These are phyloP conservation scores for Backusella macrospora DNA, from an alignment of 192 early-diverging fungal genomes.

Conservation along the genomic window DNA sequence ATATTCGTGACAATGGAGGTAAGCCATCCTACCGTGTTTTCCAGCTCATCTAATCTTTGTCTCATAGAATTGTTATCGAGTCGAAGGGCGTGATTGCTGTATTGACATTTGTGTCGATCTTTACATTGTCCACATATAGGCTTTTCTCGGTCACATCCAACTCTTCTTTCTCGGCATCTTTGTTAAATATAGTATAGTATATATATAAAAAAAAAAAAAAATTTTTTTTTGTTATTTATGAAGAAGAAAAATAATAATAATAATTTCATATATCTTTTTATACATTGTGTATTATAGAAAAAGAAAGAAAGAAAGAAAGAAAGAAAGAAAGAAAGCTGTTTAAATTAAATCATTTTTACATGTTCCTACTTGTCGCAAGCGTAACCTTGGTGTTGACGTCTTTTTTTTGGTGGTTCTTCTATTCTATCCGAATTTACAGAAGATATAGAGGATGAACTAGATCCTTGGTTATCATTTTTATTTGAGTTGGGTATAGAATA, in stretches of 20 bases:
- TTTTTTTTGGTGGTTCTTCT: conserved; percentile 6
- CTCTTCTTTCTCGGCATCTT: conserved; percentile 33
- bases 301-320: neutral
- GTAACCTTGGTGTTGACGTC: conserved; percentile 27
- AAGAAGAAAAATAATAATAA: neutral
- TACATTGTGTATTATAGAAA: neutral
- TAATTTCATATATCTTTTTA: neutral
- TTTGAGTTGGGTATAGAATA: conserved; percentile 9
- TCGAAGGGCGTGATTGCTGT: conserved; percentile 15
- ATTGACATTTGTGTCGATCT: conserved; percentile 19
- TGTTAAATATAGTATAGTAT: no score
- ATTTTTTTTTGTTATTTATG: neutral
- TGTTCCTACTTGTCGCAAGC: conserved; percentile 31
- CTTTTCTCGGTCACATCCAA: conserved; percentile 27
- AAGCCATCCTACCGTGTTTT: conserved; percentile 10
- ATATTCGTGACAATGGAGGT: neutral
- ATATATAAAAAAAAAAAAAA: no score
- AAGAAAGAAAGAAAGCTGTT: no score
- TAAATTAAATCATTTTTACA: conserved; percentile 15
- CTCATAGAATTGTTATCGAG: conserved; percentile 18
- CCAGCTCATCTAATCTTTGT: conserved; percentile 6
- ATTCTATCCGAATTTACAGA: neutral
- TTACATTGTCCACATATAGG: conserved; percentile 24
- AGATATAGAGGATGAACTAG: neutral
- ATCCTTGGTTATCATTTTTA: neutral